Evolutionary conservation across 352 stramenopile genomes (phyloP).

Genomic region (Thalassiosira exigua): DNA sequence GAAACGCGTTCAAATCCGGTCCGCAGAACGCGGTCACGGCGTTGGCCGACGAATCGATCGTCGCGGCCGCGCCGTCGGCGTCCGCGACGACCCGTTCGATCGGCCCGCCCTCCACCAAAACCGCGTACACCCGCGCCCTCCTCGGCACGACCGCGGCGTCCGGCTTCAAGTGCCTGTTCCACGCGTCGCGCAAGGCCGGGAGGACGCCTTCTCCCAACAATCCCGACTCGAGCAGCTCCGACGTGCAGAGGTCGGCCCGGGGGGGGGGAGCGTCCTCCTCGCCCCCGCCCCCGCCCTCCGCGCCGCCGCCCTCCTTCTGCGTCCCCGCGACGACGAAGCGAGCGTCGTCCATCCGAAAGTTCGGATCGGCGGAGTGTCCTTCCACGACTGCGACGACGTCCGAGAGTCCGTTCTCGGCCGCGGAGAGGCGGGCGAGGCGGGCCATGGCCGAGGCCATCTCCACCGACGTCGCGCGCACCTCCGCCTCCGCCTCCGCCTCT

Average conservation of each 20-base stretch:
- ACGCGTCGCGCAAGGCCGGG: conserved; percentile 76
- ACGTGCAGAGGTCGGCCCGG: conserved; percentile 71
- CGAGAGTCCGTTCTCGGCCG: conserved; percentile 61
- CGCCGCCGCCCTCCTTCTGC: not conserved
- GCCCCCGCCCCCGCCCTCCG: not conserved
- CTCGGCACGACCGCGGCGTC: conserved; percentile 72
- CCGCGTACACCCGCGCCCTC: conserved; percentile 63
- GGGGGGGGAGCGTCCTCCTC: not conserved
- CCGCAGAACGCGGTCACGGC: conserved; percentile 39
- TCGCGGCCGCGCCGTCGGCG: not conserved
- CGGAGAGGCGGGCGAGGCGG: conserved; percentile 54
- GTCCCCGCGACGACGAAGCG: conserved; percentile 26
- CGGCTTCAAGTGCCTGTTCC: conserved; percentile 69
- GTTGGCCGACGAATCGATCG: conserved; percentile 7
- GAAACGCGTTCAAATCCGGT: conserved; percentile 42
- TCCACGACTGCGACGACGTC: conserved; percentile 54
- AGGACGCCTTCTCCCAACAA: conserved; percentile 80
- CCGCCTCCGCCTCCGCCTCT: conserved; percentile 2
- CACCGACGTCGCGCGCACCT: conserved; percentile 56
- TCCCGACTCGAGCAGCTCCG: conserved; percentile 78
- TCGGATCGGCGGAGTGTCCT: conserved; percentile 61
- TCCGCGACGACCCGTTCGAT: conserved; percentile 4
- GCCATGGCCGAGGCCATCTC: conserved; percentile 83
- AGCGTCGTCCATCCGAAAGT: conserved; percentile 46
- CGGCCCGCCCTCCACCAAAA: conserved; percentile 51